A percentile compares a stretch with the other conserved stretches of the same genome.
Conservation (phyloP, 2,329 filamentous ascomycete species). For the Penicillium concentricum region DNA sequence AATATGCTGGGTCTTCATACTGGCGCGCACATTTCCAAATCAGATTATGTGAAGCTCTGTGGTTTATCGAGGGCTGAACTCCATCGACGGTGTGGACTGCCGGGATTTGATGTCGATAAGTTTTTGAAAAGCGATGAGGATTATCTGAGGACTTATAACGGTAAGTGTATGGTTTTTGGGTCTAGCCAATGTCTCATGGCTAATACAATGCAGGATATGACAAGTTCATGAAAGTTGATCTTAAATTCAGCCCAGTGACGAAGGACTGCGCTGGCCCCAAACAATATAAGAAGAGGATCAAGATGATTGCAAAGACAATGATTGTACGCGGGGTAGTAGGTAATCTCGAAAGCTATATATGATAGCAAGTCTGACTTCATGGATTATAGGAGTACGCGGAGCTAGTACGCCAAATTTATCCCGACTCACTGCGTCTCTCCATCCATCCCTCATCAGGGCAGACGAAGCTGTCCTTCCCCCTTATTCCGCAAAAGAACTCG, state of each 20-base stretch:
- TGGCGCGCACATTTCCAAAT: background rate
- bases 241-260: conserved; percentile 9
- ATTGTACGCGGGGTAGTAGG: conserved; percentile 6
- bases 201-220: conserved; percentile 5
- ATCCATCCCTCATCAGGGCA: conserved; percentile 9
- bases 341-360: background rate
- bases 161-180: background rate
- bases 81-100: conserved; percentile 1
- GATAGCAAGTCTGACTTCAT: background rate
- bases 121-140: conserved; percentile 8
- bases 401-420: conserved; percentile 6
- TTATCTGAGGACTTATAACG: conserved; percentile 9
- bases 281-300: conserved; percentile 11
- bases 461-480: conserved; percentile 6
- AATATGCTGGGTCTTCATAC: conserved; percentile 5
- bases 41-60: conserved; percentile 4
- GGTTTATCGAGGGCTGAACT: conserved; percentile 1
- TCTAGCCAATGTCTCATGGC: background rate
- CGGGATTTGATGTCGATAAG: conserved; percentile 4
- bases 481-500: conserved; percentile 1
- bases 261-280: conserved; percentile 1
- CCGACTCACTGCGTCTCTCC: conserved; percentile 8
- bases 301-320: conserved; percentile 5
- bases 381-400: conserved; percentile 3
- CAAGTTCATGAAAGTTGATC: conserved; percentile 9